Evolutionary conservation across 805 yeast species (phyloP).

Genomic region (Schwanniomyces vanrijiae): DNA sequence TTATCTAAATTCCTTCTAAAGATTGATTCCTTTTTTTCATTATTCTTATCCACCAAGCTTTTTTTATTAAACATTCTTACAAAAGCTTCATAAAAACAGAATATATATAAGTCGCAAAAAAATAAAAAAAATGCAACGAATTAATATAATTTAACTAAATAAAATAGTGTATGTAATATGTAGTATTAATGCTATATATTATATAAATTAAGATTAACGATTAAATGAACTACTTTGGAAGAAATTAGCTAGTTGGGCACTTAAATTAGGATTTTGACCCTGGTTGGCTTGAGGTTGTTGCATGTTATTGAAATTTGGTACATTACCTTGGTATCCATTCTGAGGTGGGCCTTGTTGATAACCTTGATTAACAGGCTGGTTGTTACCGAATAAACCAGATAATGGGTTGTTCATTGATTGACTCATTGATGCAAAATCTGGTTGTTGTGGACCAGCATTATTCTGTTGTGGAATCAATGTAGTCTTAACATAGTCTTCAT

Average conservation of each 20-base stretch:
- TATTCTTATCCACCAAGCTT: not conserved
- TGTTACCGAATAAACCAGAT: conserved; percentile 42
- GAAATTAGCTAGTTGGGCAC: conserved; percentile 39
- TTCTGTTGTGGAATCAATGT: conserved; percentile 23
- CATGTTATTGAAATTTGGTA: conserved; percentile 14
- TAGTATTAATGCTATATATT: not conserved
- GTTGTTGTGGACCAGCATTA: conserved; percentile 29
- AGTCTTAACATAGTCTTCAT: conserved; percentile 39
- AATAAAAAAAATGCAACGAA: not conserved
- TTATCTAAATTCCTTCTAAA: not conserved
- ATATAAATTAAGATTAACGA: not conserved
- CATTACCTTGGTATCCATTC: conserved; percentile 5
- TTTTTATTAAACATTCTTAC: not conserved
- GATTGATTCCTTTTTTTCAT: not conserved
- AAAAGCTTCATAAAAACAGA: not conserved
- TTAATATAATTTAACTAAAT: not conserved
- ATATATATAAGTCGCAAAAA: not conserved
- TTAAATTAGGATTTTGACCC: conserved; percentile 25
- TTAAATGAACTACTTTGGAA: conserved; percentile 23
- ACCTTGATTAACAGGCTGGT: conserved; percentile 15
- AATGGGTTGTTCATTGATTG: conserved; percentile 45
- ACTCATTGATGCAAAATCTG: conserved; percentile 32
- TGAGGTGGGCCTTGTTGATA: conserved; percentile 8
- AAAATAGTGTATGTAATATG: not conserved
- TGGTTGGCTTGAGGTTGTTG: conserved; percentile 16